These are phyloP conservation scores for Aspergillus sp. DNA, from an alignment of 2,329 filamentous ascomycete genomes.

Conservation along the genomic window DNA sequence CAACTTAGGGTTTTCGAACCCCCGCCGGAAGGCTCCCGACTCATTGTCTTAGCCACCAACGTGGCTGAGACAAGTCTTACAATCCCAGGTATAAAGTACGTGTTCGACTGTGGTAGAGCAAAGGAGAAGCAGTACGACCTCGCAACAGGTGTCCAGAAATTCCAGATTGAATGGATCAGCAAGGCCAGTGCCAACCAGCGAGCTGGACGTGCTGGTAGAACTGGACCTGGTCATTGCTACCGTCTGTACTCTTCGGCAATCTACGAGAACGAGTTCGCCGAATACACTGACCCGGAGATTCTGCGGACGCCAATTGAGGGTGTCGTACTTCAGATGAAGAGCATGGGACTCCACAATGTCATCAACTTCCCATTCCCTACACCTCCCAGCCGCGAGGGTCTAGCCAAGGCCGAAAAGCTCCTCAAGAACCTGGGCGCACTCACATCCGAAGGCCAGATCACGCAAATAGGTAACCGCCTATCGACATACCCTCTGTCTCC, in stretches of 20 bases:
- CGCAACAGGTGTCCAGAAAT: slow-evolving; percentile 90
- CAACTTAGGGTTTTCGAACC: slow-evolving; percentile 89
- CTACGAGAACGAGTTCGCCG: slow-evolving; percentile 80
- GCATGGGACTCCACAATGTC: slow-evolving; percentile 87
- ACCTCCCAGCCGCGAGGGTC: slow-evolving; percentile 72
- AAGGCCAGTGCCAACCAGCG: slow-evolving; percentile 93
- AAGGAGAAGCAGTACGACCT: slow-evolving; percentile 90
- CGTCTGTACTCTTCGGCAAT: slow-evolving; percentile 91
- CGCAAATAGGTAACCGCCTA: slow-evolving; percentile 76
- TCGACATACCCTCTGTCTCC: slow-evolving; percentile 88
- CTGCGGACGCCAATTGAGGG: slow-evolving; percentile 89
- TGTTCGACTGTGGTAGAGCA: slow-evolving; percentile 89
- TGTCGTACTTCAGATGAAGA: slow-evolving; percentile 89
- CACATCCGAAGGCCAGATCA: slow-evolving; percentile 70
- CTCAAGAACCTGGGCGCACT: slow-evolving; percentile 84
- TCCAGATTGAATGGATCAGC: slow-evolving; percentile 94
- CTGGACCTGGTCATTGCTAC: slow-evolving; percentile 94
- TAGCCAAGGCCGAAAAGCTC: slow-evolving; percentile 82
- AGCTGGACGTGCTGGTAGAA: slow-evolving; percentile 90
- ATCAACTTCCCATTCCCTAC: slow-evolving; percentile 96
- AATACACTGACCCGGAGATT: slow-evolving; percentile 87
- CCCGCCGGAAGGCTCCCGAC: slow-evolving; percentile 76
- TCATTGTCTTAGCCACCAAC: slow-evolving; percentile 91
- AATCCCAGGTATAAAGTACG: slow-evolving; percentile 91
- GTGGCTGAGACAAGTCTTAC: slow-evolving; percentile 97